Evolutionary conservation across 768 basidiomycete genomes (phyloP).

Genomic region (Hygrophorus pudorinus): DNA sequence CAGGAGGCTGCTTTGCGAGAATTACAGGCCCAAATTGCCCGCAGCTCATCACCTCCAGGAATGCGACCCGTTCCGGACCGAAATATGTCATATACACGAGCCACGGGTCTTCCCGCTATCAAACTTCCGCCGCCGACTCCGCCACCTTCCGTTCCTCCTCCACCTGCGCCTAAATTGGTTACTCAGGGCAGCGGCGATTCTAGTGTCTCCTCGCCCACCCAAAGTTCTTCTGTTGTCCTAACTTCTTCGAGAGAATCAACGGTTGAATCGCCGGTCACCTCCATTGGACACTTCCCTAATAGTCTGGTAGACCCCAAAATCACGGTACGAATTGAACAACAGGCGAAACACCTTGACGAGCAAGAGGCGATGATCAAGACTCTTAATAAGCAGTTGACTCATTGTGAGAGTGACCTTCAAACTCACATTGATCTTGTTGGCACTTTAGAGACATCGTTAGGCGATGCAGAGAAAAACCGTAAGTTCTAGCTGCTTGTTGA

Average conservation of each 20-base stretch:
- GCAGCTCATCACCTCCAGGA: conserved; percentile 50
- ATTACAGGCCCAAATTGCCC: conserved; percentile 61
- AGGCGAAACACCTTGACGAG: conserved; percentile 68
- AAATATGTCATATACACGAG: conserved; percentile 42
- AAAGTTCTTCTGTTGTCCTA: conserved; percentile 41
- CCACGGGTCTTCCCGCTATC: conserved; percentile 50
- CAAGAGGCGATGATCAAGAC: conserved; percentile 90
- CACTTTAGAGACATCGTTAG: conserved; percentile 76
- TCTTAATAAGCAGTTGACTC: conserved; percentile 86
- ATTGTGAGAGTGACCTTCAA: conserved; percentile 86
- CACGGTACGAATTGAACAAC: conserved; percentile 54
- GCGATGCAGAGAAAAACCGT: conserved; percentile 91
- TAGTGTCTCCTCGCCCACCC: conserved; percentile 50
- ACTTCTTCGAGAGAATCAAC: conserved; percentile 60
- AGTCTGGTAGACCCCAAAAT: conserved; percentile 47
- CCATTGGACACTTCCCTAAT: conserved; percentile 36
- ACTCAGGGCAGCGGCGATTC: conserved; percentile 33
- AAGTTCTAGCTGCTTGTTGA: conserved; percentile 24
- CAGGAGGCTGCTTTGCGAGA: conserved; percentile 68
- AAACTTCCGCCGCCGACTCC: conserved; percentile 86
- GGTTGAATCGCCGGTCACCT: conserved; percentile 58
- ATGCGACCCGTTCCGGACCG: conserved; percentile 43
- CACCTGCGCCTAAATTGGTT: conserved; percentile 55
- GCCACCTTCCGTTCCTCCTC: conserved; percentile 80
- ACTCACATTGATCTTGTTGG: conserved; percentile 85